Base-by-base conservation (phyloP, 2,329 filamentous ascomycete species). In the Xylaria sp. region DNA sequence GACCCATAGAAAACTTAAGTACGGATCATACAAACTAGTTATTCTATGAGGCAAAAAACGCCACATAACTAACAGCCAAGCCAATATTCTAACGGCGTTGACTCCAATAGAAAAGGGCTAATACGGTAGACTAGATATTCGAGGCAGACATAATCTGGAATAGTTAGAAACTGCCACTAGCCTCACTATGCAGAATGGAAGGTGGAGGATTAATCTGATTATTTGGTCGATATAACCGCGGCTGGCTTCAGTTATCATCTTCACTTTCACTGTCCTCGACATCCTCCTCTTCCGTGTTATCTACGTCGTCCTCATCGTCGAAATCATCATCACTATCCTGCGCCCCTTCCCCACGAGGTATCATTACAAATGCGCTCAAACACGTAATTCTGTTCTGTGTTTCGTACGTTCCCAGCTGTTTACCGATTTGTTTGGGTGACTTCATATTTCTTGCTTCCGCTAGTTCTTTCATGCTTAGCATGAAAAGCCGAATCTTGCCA, bases 311-410 rank as follows among this genome's bases (percentile, higher is more conserved):
- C 9, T 70, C 68, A 10, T 76, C 74, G 31, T 76, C 76, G 18
- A 69, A 70, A 41, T 79, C 78, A 49, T 78, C 76, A 33, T 89
- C 88, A 75, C 85, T 88, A 20, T 88, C 89, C 74, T 89, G 89
- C 54, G 85, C 83, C 25, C 86, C 86, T 49, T 90, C 89, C 18
- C 88, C 87, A 56, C 86, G 84, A 74, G 90, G 87, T 79, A 92
- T 87, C 93, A 98, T 97, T 71, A 93, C 84, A 82, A 97, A 98
- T 25, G 91, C 91, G 75, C 89, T 90, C 76, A 98, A 78, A 79
- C 96, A 98, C 46, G 94, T 98, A 73, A 98, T 94, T 66, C 96
- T 86, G 79, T 95, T 94, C 55, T 91, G 90, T 25, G 94, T 97
- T 80, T 94, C 91, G 76, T 96, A 96, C 39, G 88, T 90, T 18